Base-by-base conservation (phyloP, 306 rosid genomes). In the Canavalia gladiata region DNA sequence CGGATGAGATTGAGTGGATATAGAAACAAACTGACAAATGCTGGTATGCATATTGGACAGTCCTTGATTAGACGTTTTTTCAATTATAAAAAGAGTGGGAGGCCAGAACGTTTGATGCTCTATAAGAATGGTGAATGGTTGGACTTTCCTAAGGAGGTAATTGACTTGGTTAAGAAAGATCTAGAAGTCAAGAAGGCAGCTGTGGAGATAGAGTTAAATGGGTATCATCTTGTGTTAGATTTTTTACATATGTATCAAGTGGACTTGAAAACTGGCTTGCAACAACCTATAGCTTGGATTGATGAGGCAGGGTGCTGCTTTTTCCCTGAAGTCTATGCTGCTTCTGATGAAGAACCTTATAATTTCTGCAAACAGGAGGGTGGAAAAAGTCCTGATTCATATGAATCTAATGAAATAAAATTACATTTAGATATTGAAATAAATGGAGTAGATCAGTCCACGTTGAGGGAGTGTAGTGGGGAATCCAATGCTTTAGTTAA, bases 211-310 rank as follows among this genome's bases (percentile, higher is more conserved):
- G 88, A 89, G 84, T 87, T 84, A 31, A 86, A 89, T 83, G 95
- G 87, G 75, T 74, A 55, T 76, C 84, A 51, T 70, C 81, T 86
- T 71, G 76, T 92, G 83, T 88, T 95, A 4, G 93, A 95, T 78
- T 95, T 95, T 82, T 70, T 95, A 88, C 97, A 91, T 72, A 92
- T 95, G 97, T 86, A 83, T 50, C 88, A 77, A 45, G 56, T 95
- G 90, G 88, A 95, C 87, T 68, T 95, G 87, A 76, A 86, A 83
- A 81, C 95, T 37, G 97, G 94, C 8, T 62, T 74, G 69, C 94
- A 84, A 52, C 84, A 87, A 39, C 94, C 92, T 65, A 88, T 95
- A 51, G 98, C 95, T n/a, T 95, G 97, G 98, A 95, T 95, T 73
- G 98, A 95, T 81, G 95, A 90, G 80, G 80, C 89, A 34, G 97